These are phyloP conservation scores for Hyaloperonospora arabidopsidis DNA, from an alignment of 352 stramenopile genomes.

Conservation along the genomic window DNA sequence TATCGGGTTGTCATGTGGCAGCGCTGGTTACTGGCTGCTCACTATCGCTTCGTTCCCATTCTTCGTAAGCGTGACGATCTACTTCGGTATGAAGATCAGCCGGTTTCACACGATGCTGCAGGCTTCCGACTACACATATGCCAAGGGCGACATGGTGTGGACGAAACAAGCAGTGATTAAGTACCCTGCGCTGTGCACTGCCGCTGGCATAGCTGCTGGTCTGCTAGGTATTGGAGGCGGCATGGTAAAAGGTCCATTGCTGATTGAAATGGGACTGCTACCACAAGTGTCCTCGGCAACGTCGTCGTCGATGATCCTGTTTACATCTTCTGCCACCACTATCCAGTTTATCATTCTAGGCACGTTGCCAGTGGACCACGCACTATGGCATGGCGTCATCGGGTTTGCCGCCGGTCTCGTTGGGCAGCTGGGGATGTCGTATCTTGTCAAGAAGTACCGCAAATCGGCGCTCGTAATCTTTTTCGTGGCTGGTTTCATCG, in stretches of 20 bases:
- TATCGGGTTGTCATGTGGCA: conserved; percentile 61
- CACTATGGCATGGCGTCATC: conserved; percentile 84
- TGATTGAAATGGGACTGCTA: conserved; percentile 86
- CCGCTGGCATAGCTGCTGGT: conserved; percentile 61
- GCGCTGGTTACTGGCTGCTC: conserved; percentile 57
- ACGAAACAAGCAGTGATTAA: conserved; percentile 81
- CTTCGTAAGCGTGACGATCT: conserved; percentile 60
- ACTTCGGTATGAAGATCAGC: conserved; percentile 67
- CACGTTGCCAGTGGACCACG: conserved; percentile 88
- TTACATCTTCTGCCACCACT: conserved; percentile 92
- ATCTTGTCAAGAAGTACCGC: conserved; percentile 88
- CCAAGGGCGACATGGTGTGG: conserved; percentile 95
- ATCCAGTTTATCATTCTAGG: conserved; percentile 93
- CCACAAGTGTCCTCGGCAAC: conserved; percentile 84
- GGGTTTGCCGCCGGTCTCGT: conserved; percentile 87
- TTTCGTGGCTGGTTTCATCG: conserved; percentile 63
- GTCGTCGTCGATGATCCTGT: conserved; percentile 89
- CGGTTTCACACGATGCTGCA: conserved; percentile 53
- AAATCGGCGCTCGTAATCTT: conserved; percentile 79
- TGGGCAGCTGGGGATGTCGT: conserved; percentile 88
- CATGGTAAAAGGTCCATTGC: conserved; percentile 87
- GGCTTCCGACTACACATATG: conserved; percentile 85
- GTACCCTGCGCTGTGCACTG: conserved; percentile 67
- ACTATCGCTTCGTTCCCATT: conserved; percentile 59
- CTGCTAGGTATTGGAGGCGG: conserved; percentile 85